A percentile compares a stretch with the other conserved stretches of the same genome.
phyloP scores from a whole-genome alignment of 2,329 filamentous ascomycete species.

The Curvularia verruculosa region DNA sequence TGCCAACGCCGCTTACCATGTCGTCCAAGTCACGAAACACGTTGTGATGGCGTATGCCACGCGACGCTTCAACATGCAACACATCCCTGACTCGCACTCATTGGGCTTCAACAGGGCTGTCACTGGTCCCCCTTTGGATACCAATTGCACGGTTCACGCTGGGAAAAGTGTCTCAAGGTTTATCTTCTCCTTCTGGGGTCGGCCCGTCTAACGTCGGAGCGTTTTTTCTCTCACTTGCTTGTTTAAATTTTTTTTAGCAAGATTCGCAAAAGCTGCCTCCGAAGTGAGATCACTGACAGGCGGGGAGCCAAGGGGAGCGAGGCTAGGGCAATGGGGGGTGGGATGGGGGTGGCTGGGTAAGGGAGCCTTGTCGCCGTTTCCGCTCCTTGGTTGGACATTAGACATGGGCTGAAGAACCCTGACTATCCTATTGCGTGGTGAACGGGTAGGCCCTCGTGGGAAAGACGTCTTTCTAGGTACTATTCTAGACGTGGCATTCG shows the following conservation, averaged over 20 bases:
- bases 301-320: no score
- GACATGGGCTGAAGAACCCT: background rate
- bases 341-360: background rate
- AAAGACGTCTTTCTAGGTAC: background rate
- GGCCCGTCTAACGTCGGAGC: conserved; percentile 17
- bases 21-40: conserved; percentile 12
- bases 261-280: conserved; percentile 18
- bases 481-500: background rate
- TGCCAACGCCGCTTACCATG: conserved; percentile 6
- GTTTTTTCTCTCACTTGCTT: conserved; percentile 5
- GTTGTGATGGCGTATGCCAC: conserved; percentile 12
- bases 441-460: background rate
- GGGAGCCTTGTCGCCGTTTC: conserved; percentile 11
- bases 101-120: conserved; percentile 18
- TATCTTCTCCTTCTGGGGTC: conserved; percentile 18
- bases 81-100: conserved; percentile 11
- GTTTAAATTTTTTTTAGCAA: conserved; percentile 9
- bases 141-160: conserved; percentile 14
- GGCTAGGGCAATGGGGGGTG: conserved; percentile 8
- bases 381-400: background rate
- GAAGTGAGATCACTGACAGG: conserved; percentile 15
- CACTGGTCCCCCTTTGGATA: conserved; percentile 10
- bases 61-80: conserved; percentile 11
- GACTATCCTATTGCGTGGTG: background rate
- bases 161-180: conserved; percentile 10